A percentile compares a stretch with the other conserved stretches of the same genome.
Conservation (phyloP, 768 basidiomycete genomes). For the Pulveroboletus frians region DNA sequence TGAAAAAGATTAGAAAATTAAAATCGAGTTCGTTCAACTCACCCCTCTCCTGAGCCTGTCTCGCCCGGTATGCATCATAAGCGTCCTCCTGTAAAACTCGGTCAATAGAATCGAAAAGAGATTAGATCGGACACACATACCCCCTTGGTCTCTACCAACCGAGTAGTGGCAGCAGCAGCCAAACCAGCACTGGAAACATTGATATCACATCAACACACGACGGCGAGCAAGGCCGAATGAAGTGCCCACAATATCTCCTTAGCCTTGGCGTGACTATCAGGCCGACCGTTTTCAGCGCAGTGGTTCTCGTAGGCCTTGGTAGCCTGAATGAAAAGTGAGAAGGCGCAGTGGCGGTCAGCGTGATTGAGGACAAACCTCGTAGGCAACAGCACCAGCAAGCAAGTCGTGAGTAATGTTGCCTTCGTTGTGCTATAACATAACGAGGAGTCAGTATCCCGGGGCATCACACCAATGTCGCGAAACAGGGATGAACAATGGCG, state of each 20-base stretch:
- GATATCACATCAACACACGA: neutral
- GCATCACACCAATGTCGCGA: neutral
- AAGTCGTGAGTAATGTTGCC: constrained; percentile 16
- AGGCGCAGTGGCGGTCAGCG: neutral
- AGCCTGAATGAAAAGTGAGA: constrained; percentile 5
- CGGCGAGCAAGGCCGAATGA: neutral
- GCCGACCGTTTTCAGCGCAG: constrained; percentile 9
- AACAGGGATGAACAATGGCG: accelerated
- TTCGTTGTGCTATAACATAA: constrained; percentile 6
- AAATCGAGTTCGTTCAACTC: neutral
- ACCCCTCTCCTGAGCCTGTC: neutral
- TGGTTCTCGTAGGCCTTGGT: constrained; percentile 19
- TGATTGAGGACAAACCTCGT: constrained; percentile 7
- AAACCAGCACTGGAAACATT: constrained; percentile 8
- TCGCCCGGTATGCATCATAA: constrained; percentile 3
- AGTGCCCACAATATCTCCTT: constrained; percentile 19
- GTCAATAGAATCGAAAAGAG: neutral
- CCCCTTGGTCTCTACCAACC: constrained; percentile 17
- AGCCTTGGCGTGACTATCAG: constrained; percentile 18
- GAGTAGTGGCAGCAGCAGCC: constrained; percentile 2
- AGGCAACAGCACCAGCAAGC: constrained; percentile 17
- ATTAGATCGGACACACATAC: constrained; percentile 1
- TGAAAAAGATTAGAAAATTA: neutral
- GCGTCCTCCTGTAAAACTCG: neutral
- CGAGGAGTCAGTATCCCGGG: neutral